phyloP scores from a whole-genome alignment of 805 yeast species.

The Kuraishia borneana region DNA sequence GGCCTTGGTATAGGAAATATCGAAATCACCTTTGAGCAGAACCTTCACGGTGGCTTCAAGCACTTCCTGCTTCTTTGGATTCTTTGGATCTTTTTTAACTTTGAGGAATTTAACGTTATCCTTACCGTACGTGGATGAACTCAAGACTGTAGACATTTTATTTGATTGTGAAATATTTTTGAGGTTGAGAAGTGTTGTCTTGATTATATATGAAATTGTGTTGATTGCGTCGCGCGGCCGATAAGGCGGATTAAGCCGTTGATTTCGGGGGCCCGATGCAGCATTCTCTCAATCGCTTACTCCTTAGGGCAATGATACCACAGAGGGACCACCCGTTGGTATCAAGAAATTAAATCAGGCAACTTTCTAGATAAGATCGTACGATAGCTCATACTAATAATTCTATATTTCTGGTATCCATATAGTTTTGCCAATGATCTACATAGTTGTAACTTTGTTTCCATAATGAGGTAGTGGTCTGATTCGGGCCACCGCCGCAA shows the following conservation, averaged over 20 bases:
- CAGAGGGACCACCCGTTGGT: background rate
- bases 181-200: background rate
- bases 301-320: background rate
- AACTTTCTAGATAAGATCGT: background rate
- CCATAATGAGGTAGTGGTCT: no score
- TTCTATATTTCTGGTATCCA: no score
- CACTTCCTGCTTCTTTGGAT: conserved; percentile 70
- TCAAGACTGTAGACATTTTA: conserved; percentile 7
- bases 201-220: no score
- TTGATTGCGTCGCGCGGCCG: no score
- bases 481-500: no score
- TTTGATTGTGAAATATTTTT: background rate
- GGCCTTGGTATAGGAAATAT: conserved; percentile 73
- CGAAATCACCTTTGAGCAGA: conserved; percentile 70
- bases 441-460: no score
- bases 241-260: background rate
- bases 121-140: conserved; percentile 72
- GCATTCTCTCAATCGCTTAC: background rate
- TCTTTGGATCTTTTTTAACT: conserved; percentile 65
- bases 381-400: no score
- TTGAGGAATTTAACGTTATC: conserved; percentile 88
- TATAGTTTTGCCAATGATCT: no score
- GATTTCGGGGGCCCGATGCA: background rate
- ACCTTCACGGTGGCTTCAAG: conserved; percentile 77
- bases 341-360: background rate